A percentile compares a stretch with the other conserved stretches of the same genome.
Evolutionary conservation across 805 yeast species (phyloP).

Genomic region (Wickerhamomyces kurtzmanii): DNA sequence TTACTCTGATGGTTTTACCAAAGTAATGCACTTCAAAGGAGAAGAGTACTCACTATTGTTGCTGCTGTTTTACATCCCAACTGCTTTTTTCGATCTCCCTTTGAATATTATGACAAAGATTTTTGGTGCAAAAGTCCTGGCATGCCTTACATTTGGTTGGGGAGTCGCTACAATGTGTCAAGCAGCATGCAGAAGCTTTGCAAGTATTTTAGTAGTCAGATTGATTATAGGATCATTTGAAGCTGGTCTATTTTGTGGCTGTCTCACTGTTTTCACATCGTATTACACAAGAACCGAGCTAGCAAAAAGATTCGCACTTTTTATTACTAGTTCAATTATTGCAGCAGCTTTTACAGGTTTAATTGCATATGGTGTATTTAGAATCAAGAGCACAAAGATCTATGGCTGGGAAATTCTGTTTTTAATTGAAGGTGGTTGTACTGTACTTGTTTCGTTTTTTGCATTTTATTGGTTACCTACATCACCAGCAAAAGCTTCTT

Average conservation of each 20-base stretch:
- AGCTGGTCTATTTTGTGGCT: conserved; percentile 26
- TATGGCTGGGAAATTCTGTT: conserved; percentile 22
- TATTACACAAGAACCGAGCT: conserved; percentile 10
- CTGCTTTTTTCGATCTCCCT: conserved; percentile 29
- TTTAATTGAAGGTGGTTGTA: conserved; percentile 20
- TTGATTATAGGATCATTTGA: conserved; percentile 30
- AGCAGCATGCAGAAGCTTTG: conserved; percentile 28
- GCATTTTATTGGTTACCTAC: conserved; percentile 9
- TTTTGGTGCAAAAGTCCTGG: conserved; percentile 27
- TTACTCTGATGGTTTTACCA: conserved; percentile 30
- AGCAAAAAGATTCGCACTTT: conserved; percentile 6
- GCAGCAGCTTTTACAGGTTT: conserved; percentile 13
- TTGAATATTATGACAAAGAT: conserved; percentile 30
- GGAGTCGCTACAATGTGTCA: conserved; percentile 30
- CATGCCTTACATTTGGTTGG: conserved; percentile 31
- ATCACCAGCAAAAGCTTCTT: conserved; percentile 3
- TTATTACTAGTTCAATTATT: conserved; percentile 9
- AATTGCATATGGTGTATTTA: conserved; percentile 10
- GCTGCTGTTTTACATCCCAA: conserved; percentile 30
- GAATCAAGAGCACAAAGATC: conserved; percentile 3
- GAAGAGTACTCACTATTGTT: conserved; percentile 29
- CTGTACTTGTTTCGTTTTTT: conserved; percentile 21
- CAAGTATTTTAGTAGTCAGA: conserved; percentile 29
- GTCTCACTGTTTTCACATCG: conserved; percentile 8
- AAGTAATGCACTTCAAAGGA: conserved; percentile 27